Evolutionary conservation across 2,329 filamentous ascomycete genomes (phyloP).

Genomic region (Myriosclerotinia duriaeana): DNA sequence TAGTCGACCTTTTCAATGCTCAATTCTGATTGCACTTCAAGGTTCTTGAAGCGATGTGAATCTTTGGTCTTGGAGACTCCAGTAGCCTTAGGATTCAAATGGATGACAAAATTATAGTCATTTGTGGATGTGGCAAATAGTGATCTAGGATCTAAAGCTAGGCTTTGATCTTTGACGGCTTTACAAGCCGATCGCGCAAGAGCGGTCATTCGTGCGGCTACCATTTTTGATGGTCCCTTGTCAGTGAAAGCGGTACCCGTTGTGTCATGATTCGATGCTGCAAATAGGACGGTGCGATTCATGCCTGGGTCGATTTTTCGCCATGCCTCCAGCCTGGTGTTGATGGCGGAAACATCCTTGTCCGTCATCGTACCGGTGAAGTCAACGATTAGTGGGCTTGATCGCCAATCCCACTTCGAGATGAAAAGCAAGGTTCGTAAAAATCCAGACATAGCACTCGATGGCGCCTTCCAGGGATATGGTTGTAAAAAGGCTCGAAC

Average conservation of each 20-base stretch:
- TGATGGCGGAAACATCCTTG: constrained; percentile 61
- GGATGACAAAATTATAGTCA: constrained; percentile 86
- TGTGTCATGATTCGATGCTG: constrained; percentile 73
- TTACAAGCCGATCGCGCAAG: constrained; percentile 75
- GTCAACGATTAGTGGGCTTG: constrained; percentile 79
- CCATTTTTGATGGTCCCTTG: constrained; percentile 72
- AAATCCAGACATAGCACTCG: constrained; percentile 76
- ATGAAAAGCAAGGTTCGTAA: constrained; percentile 77
- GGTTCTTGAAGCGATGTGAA: constrained; percentile 71
- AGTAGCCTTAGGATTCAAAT: constrained; percentile 49
- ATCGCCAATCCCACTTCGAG: constrained; percentile 87
- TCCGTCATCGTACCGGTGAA: constrained; percentile 63
- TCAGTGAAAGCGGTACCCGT: constrained; percentile 82
- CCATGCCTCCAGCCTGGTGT: constrained; percentile 77
- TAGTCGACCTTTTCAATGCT: constrained; percentile 50
- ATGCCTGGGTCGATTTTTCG: constrained; percentile 84
- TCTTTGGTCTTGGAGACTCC: constrained; percentile 42
- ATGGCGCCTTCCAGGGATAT: constrained; percentile 76
- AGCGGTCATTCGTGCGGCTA: constrained; percentile 78
- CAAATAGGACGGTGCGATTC: constrained; percentile 79
- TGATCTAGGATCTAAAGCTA: constrained; percentile 53
- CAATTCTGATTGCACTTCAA: constrained; percentile 58
- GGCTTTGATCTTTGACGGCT: constrained; percentile 54
- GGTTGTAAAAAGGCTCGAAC: constrained; percentile 77
- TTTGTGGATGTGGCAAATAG: constrained; percentile 72